phyloP scores from a whole-genome alignment of 2,329 filamentous ascomycete species.

The Blastomyces parvus region DNA sequence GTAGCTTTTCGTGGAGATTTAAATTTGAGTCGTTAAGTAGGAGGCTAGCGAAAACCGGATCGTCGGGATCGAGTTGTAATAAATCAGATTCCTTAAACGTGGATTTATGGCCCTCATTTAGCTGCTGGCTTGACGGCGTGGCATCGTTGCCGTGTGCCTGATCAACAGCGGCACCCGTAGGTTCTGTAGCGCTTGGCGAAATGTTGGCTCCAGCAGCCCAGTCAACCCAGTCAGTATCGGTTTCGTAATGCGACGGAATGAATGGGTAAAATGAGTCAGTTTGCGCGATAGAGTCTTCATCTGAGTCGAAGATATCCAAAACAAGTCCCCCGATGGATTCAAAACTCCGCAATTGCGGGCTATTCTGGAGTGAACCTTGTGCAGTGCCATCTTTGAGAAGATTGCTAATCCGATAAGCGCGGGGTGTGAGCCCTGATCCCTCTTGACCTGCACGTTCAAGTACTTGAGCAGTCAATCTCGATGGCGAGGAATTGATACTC shows the following conservation, averaged over 20 bases:
- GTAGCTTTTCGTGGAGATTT: slow-evolving; percentile 7
- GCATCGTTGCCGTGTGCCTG: not conserved
- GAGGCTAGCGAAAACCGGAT: slow-evolving; percentile 23
- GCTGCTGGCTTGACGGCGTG: not conserved
- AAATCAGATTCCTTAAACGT: not conserved
- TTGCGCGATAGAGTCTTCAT: slow-evolving; percentile 22
- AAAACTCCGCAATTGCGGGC: slow-evolving; percentile 22
- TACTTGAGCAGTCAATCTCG: slow-evolving; percentile 26
- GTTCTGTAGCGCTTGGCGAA: slow-evolving; percentile 20
- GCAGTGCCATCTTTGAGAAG: slow-evolving; percentile 19
- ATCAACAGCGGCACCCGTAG: not conserved
- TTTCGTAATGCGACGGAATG: slow-evolving; percentile 19
- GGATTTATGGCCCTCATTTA: not conserved
- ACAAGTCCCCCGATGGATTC: slow-evolving; percentile 29
- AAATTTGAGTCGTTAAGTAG: slow-evolving; percentile 18
- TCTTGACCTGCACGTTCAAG: slow-evolving; percentile 27
- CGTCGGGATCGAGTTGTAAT: slow-evolving; percentile 5
- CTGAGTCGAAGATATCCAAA: slow-evolving; percentile 29
- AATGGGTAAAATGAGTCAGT: slow-evolving; percentile 25
- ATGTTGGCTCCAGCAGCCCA: slow-evolving; percentile 31
- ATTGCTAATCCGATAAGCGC: slow-evolving; percentile 21
- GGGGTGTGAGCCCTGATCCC: slow-evolving; percentile 16
- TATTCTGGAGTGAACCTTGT: slow-evolving; percentile 18
- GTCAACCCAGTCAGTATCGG: slow-evolving; percentile 27
- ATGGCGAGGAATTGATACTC: slow-evolving; percentile 20